Conservation (phyloP, 805 yeast species). For the Candida xyloterini region DNA sequence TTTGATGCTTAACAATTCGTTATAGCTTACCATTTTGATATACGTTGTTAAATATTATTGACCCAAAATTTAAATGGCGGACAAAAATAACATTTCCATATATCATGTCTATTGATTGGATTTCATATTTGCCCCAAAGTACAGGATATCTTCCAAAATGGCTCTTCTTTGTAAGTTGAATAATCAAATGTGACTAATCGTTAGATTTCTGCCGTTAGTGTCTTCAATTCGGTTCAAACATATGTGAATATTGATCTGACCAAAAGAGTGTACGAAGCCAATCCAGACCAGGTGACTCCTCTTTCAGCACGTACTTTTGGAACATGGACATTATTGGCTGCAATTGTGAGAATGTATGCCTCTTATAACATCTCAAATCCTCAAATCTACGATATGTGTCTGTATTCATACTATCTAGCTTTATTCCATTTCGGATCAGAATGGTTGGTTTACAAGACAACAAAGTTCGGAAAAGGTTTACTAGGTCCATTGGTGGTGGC, state of each 20-base stretch:
- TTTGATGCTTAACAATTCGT: not conserved
- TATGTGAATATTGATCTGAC: conserved; percentile 72
- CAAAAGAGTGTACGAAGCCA: conserved; percentile 68
- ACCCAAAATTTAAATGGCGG: conserved; percentile 9
- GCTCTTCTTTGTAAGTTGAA: conserved; percentile 55
- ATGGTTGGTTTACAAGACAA: conserved; percentile 75
- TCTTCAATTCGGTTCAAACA: conserved; percentile 86
- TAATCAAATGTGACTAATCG: conserved; percentile 12
- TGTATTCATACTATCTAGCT: conserved; percentile 80
- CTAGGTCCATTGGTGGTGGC: conserved; percentile 86
- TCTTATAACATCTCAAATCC: conserved; percentile 71
- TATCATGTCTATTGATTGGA: conserved; percentile 7
- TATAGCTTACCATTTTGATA: conserved; percentile 9
- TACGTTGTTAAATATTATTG: conserved; percentile 8
- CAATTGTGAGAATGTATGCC: conserved; percentile 82
- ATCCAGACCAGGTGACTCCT: conserved; percentile 54
- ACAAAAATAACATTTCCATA: not conserved
- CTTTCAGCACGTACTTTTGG: conserved; percentile 97
- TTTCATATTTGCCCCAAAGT: conserved; percentile 38
- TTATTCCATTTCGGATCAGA: conserved; percentile 79
- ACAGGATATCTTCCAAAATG: conserved; percentile 73
- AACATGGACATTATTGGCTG: conserved; percentile 91
- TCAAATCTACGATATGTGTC: conserved; percentile 72
- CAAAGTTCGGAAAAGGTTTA: conserved; percentile 83
- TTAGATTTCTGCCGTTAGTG: conserved; percentile 75